These are phyloP conservation scores for Cladophialophora psammophila DNA, from an alignment of 2,329 filamentous ascomycete genomes.

Conservation along the genomic window DNA sequence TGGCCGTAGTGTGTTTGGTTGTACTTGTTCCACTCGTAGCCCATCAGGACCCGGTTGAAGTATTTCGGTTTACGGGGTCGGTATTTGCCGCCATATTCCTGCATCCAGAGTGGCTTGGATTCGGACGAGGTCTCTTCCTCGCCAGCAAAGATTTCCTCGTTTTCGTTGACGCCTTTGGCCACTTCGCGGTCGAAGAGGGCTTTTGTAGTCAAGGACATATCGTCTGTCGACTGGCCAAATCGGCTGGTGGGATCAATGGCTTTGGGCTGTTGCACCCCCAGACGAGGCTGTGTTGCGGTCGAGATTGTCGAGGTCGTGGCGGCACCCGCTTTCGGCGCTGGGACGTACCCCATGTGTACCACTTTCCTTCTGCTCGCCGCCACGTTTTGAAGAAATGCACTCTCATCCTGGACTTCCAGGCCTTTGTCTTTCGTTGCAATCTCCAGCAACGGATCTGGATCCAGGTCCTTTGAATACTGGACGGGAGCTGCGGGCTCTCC, in stretches of 20 bases:
- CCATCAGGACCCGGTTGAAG: constrained; percentile 98
- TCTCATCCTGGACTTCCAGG: constrained; percentile 63
- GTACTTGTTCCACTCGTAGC: constrained; percentile 99
- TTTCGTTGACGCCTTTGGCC: constrained; percentile 86
- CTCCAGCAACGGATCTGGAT: constrained; percentile 72
- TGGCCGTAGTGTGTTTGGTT: constrained; percentile 99
- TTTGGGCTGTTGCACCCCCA: constrained; percentile 15
- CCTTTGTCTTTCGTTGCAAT: constrained; percentile 69
- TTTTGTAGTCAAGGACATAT: constrained; percentile 65
- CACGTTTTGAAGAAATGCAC: constrained; percentile 63
- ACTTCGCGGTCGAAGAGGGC: constrained; percentile 92
- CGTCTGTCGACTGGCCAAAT: constrained; percentile 26
- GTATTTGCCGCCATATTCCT: constrained; percentile 68
- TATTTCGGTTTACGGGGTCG: constrained; percentile 91
- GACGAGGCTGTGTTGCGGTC: constrained; percentile 23
- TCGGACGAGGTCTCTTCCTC: constrained; percentile 73
- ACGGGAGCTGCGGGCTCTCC: constrained; percentile 29
- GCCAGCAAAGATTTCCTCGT: constrained; percentile 92
- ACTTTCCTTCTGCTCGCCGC: constrained; percentile 66
- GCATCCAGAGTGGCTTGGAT: constrained; percentile 59
- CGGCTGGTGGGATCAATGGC: constrained; percentile 44
- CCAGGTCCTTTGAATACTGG: constrained; percentile 57
- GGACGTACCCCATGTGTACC: constrained; percentile 72
- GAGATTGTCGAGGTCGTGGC: constrained; percentile 42
- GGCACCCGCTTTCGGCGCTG: constrained; percentile 57